Percentiles rank a stretch among this genome's conserved stretches.
These are phyloP conservation scores for Tetrapisispora pingtungensis DNA, from an alignment of 805 yeast species.

Conservation along the genomic window DNA sequence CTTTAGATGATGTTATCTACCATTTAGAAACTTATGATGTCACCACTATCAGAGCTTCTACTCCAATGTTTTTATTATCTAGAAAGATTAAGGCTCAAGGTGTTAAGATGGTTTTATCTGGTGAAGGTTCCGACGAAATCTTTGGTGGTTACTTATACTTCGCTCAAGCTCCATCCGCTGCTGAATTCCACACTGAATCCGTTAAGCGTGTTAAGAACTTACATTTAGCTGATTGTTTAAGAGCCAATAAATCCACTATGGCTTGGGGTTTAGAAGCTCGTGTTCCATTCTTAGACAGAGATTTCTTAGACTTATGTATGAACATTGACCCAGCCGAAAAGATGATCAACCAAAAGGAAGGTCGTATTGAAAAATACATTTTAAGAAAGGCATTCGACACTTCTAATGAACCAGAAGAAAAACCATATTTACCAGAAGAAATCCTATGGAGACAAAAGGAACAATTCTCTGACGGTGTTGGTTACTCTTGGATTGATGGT, in stretches of 20 bases:
- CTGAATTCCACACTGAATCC: conserved; percentile 91
- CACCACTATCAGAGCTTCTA: conserved; percentile 96
- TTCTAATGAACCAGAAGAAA: conserved; percentile 59
- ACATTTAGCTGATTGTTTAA: conserved; percentile 91
- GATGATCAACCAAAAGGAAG: conserved; percentile 60
- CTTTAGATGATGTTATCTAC: conserved; percentile 85
- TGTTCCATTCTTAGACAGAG: conserved; percentile 95
- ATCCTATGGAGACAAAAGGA: conserved; percentile 99
- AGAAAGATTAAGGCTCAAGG: conserved; percentile 99
- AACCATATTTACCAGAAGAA: conserved; percentile 91
- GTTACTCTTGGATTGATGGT: conserved; percentile 98
- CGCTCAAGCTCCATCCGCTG: conserved; percentile 89
- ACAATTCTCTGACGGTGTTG: conserved; percentile 99
- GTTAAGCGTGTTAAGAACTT: conserved; percentile 94
- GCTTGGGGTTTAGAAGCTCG: conserved; percentile 99
- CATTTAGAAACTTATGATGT: conserved; percentile 98
- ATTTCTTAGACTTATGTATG: conserved; percentile 86
- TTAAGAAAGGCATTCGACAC: conserved; percentile 97
- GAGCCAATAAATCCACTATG: conserved; percentile 99
- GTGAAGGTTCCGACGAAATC: conserved; percentile 98
- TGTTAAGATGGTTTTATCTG: conserved; percentile 97
- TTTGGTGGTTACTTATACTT: conserved; percentile 98
- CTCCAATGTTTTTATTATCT: conserved; percentile 94
- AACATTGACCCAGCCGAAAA: conserved; percentile 91
- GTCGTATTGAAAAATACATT: conserved; percentile 87